A percentile compares a stretch with the other conserved stretches of the same genome.
Conservation (phyloP, 2,329 filamentous ascomycete genomes). For the Monosporascus cannonballus region DNA sequence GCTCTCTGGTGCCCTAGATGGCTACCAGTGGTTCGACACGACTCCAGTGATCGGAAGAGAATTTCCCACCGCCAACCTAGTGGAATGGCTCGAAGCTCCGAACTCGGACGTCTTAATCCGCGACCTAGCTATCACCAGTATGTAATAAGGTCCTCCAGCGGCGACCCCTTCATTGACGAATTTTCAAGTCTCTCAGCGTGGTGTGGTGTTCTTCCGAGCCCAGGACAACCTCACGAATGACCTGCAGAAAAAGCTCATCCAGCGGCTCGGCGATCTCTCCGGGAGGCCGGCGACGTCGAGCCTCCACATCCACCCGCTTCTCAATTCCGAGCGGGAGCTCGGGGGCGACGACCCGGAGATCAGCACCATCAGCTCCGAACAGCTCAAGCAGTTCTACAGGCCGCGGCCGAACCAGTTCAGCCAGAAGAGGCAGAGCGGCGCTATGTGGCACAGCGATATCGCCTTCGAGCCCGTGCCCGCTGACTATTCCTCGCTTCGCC, state of each 20-base stretch:
- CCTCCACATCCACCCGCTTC: conserved; percentile 48
- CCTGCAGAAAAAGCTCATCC: conserved; percentile 37
- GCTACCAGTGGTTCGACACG: conserved; percentile 28
- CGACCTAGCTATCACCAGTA: conserved; percentile 18
- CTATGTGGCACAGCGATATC: conserved; percentile 48
- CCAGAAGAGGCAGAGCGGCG: conserved; percentile 27
- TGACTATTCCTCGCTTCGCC: conserved; percentile 48
- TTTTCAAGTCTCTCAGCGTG: conserved; percentile 35
- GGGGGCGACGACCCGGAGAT: conserved; percentile 50
- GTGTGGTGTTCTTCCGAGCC: conserved; percentile 44
- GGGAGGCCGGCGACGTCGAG: conserved; percentile 42
- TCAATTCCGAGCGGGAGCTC: conserved; percentile 27
- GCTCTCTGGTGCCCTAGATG: conserved; percentile 35
- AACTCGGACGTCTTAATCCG: conserved; percentile 27
- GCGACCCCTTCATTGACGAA: conserved; percentile 1
- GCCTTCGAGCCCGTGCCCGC: conserved; percentile 48
- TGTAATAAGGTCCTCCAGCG: background rate
- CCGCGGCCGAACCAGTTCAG: conserved; percentile 34
- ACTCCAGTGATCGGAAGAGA: conserved; percentile 29
- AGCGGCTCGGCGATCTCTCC: conserved; percentile 35
- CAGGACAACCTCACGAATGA: conserved; percentile 39
- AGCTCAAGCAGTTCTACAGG: conserved; percentile 46
- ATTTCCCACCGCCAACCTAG: conserved; percentile 24
- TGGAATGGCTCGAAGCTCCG: conserved; percentile 15
- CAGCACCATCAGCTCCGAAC: conserved; percentile 49